Percentiles rank a stretch among this genome's conserved stretches.
Conservation (phyloP, 2,329 filamentous ascomycete species). For the Stachybotrys chlorohalonatus region DNA sequence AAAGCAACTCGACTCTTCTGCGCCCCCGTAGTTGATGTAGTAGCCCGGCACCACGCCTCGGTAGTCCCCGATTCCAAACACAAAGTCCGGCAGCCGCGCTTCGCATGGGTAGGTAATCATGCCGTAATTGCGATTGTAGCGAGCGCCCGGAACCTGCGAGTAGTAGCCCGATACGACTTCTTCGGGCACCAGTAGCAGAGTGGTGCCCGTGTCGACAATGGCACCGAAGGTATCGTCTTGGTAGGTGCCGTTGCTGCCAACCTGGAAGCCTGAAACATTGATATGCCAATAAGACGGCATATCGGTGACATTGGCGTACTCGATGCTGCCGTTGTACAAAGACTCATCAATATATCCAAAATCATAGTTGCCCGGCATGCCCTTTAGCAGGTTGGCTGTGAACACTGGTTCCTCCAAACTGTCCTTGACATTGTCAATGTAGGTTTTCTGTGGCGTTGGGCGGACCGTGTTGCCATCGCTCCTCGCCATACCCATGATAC, state of each 20-base stretch:
- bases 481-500: slow-evolving; percentile 25
- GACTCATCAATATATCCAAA: slow-evolving; percentile 42
- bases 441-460: slow-evolving; percentile 21
- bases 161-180: slow-evolving; percentile 51
- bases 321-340: slow-evolving; percentile 48
- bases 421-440: slow-evolving; percentile 23
- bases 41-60: slow-evolving; percentile 23
- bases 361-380: slow-evolving; percentile 26
- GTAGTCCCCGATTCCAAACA: slow-evolving; percentile 23
- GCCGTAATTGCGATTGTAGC: slow-evolving; percentile 33
- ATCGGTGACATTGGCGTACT: slow-evolving; percentile 43
- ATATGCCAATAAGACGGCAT: slow-evolving; percentile 55
- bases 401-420: slow-evolving; percentile 22
- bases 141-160: slow-evolving; percentile 40
- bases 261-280: slow-evolving; percentile 42
- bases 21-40: slow-evolving; percentile 27
- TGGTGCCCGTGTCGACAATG: slow-evolving; percentile 65
- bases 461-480: slow-evolving; percentile 22
- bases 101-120: slow-evolving; percentile 52
- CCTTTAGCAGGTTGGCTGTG: slow-evolving; percentile 24
- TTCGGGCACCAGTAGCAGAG: slow-evolving; percentile 50
- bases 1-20: slow-evolving; percentile 20
- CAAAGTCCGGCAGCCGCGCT: slow-evolving; percentile 34
- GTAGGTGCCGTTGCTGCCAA: slow-evolving; percentile 27
- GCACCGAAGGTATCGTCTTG: slow-evolving; percentile 28